Conservation (phyloP, 192 early-diverging fungal genomes). For the Geosiphon pyriformis region DNA sequence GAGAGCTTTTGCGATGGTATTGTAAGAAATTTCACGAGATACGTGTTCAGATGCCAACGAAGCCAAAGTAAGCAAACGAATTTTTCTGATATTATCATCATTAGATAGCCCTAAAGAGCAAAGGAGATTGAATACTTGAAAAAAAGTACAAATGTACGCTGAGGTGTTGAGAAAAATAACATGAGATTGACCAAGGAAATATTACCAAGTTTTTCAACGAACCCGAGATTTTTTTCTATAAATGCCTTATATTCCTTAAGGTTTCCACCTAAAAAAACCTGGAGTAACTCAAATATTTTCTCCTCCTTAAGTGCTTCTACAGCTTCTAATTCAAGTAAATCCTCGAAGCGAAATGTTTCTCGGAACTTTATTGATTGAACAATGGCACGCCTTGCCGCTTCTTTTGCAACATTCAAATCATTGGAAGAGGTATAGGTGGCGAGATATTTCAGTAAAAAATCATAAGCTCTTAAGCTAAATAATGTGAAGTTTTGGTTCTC, state of each 20-base stretch:
- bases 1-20: slow-evolving; percentile 66
- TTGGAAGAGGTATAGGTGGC: slow-evolving; percentile 46
- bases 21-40: slow-evolving; percentile 64
- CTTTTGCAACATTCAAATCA: slow-evolving; percentile 39
- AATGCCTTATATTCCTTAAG: slow-evolving; percentile 62
- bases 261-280: slow-evolving; percentile 61
- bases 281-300: slow-evolving; percentile 61
- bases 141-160: neutral
- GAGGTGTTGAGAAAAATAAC: too few relatives aligned
- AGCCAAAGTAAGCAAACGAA: slow-evolving; percentile 79
- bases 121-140: neutral
- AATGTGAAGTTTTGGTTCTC: too few relatives aligned
- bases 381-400: slow-evolving; percentile 60
- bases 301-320: slow-evolving; percentile 55
- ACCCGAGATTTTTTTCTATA: slow-evolving; percentile 44
- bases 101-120: slow-evolving; percentile 31
- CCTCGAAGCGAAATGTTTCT: slow-evolving; percentile 73
- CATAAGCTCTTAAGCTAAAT: slow-evolving; percentile 37
- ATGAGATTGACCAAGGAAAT: too few relatives aligned
- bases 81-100: slow-evolving; percentile 68
- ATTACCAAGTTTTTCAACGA: slow-evolving; percentile 50
- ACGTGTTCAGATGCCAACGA: slow-evolving; percentile 68
- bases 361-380: slow-evolving; percentile 58
- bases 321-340: slow-evolving; percentile 59
- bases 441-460: slow-evolving; percentile 66